Conservation (phyloP, 2,329 filamentous ascomycete genomes). For the Fusarium pseudoanthophilum region DNA sequence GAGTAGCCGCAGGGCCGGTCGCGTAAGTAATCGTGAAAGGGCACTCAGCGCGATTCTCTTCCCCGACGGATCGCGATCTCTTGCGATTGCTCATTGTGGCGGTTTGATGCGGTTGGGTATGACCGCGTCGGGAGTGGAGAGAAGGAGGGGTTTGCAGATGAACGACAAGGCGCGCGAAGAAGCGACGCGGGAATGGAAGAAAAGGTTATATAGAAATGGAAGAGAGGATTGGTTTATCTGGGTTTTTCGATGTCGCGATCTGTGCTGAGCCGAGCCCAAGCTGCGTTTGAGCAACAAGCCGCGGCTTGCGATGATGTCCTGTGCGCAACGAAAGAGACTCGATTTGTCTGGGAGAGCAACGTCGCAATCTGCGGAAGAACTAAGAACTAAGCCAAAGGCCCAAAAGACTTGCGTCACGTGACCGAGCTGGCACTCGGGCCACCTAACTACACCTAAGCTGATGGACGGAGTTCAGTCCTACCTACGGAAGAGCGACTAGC, state of each 20-base stretch:
- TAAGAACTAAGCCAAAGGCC: conserved; percentile 42
- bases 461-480: conserved; percentile 15
- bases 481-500: neutral
- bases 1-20: conserved; percentile 45
- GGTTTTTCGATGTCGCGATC: conserved; percentile 35
- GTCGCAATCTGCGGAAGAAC: conserved; percentile 43
- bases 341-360: conserved; percentile 42
- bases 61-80: conserved; percentile 60
- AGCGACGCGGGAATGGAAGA: neutral
- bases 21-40: conserved; percentile 59
- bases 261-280: conserved; percentile 41
- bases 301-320: conserved; percentile 46
- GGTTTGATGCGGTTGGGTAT: conserved; percentile 36
- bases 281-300: conserved; percentile 46
- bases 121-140: conserved; percentile 42
- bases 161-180: conserved; percentile 34
- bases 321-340: conserved; percentile 43
- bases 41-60: conserved; percentile 66
- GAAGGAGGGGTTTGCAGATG: conserved; percentile 44
- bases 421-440: conserved; percentile 15
- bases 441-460: conserved; percentile 37
- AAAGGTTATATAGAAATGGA: neutral
- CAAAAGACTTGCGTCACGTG: conserved; percentile 39
- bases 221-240: neutral
- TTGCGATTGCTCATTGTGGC: conserved; percentile 56